Percentiles rank a stretch among this genome's conserved stretches.
phyloP scores from a whole-genome alignment of 441 rosid species.

The Jatropha podagrica region DNA sequence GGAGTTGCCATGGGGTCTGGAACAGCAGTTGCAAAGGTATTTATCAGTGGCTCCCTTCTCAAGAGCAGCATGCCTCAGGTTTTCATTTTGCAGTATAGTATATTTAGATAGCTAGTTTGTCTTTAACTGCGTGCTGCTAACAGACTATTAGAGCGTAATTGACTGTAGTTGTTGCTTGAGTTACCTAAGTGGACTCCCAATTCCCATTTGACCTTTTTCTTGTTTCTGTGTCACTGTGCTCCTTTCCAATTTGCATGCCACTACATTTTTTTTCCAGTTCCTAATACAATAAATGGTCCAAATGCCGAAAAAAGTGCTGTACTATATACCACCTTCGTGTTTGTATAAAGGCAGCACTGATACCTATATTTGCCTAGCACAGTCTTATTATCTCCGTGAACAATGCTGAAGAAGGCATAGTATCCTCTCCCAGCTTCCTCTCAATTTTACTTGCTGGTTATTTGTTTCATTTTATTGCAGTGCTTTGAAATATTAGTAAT shows the following conservation, averaged over 20 bases:
- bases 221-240: not conserved
- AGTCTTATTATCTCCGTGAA: not conserved
- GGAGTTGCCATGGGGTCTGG: conserved; percentile 99
- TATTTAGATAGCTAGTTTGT: conserved; percentile 3
- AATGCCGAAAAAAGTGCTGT: not conserved
- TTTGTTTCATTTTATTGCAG: conserved; percentile 1
- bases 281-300: not conserved
- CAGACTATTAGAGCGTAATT: not conserved
- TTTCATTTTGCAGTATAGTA: not conserved
- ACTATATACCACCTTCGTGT: conserved; percentile 5
- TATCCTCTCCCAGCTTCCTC: not conserved
- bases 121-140: not conserved
- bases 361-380: not conserved
- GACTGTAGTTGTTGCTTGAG: not conserved
- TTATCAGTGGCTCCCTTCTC: conserved; percentile 16
- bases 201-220: not conserved
- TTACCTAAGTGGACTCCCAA: not conserved
- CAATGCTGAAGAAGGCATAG: not conserved
- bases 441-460: not conserved
- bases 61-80: not conserved
- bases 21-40: conserved; percentile 99
- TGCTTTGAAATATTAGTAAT: conserved; percentile 9
- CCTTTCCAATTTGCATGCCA: not conserved
- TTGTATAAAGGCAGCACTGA: not conserved
- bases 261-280: not conserved